Evolutionary conservation across 2,329 filamentous ascomycete species (phyloP), one percentile per base, ranked within the genome.

Genomic region (Beauveria asiatica): DNA sequence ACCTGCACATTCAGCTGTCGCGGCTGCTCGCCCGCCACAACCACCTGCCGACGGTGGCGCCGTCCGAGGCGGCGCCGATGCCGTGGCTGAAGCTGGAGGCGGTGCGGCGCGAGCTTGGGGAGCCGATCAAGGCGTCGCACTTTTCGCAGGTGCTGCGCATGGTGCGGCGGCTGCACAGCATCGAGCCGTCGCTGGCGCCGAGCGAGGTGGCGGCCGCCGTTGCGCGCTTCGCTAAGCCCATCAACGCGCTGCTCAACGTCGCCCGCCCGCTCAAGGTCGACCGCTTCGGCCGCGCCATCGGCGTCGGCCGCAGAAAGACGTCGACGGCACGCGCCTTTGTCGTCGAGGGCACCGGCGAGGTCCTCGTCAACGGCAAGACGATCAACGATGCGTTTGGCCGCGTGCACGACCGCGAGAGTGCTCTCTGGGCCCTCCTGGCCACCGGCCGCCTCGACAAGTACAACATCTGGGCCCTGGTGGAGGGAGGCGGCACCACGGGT

Each of bases 341-440:
- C 23, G 91, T 99, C 5, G 93, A 97, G 76, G 94, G 94, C 6
- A 91, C 89, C 11, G 95, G 94, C 16, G 89, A 97, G 75, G 85
- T 95, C 16, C 73, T 95, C 66, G 80, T 99, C 73, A 99, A 99
- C 72, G 92, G 92, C 63, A 93, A 92, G 77, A 84, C 83, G n/a
- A 77, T 99, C 60, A 83, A 82, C 55, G 83, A 94, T 55, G 86
- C 84, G 23, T 99, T 99, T 73, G 89, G 87, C 39, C 86, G 94
- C 41, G 75, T 97, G 55, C 93, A 99, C 72, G 93, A 99, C 74
- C 86, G 94, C 48, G 94, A 97, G 78, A 97, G 91, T 70, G 93
- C 90, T 3, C 78, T 96, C 4, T 99, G 93, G 93, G 86, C 93
- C 8, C 75, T 99, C 69, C 91, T 92, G 69, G 82, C 85, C 54